Conservation (phyloP, 2,329 filamentous ascomycete species). For the Lachnellula cervina region DNA sequence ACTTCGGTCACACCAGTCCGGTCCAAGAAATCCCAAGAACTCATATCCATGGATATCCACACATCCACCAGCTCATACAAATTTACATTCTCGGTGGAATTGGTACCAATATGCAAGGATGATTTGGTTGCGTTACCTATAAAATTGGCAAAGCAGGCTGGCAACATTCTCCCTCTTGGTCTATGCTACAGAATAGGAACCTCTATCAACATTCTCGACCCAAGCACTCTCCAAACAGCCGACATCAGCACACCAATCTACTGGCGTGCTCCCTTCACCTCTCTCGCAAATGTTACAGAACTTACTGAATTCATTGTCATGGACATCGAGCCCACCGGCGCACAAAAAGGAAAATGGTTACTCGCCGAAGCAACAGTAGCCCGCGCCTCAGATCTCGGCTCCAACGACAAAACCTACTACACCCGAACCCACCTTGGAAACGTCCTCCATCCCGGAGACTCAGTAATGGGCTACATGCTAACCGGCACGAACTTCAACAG, state of each 20-base stretch:
- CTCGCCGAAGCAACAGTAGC: conserved; percentile 87
- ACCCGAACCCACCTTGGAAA: conserved; percentile 84
- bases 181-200: conserved; percentile 88
- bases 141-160: conserved; percentile 77
- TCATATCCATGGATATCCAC: conserved; percentile 91
- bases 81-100: conserved; percentile 82
- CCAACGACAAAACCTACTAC: conserved; percentile 84
- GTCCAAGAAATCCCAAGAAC: conserved; percentile 80
- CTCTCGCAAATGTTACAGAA: conserved; percentile 77
- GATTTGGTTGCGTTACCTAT: conserved; percentile 92
- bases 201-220: conserved; percentile 82
- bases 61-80: conserved; percentile 91
- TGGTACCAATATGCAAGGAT: conserved; percentile 95
- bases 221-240: conserved; percentile 82
- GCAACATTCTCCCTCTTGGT: conserved; percentile 82
- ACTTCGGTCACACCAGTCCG: conserved; percentile 74
- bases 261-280: conserved; percentile 84
- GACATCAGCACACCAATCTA: conserved; percentile 80
- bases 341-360: conserved; percentile 73
- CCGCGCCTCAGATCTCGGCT: conserved; percentile 77
- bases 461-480: conserved; percentile 89
- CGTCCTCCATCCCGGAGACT: conserved; percentile 83
- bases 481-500: conserved; percentile 92
- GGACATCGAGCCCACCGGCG: conserved; percentile 79
- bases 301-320: conserved; percentile 91